Percentiles rank a stretch among this genome's conserved stretches.
phyloP scores from a whole-genome alignment of 257 asterid genomes.

The Solanum piurae region DNA sequence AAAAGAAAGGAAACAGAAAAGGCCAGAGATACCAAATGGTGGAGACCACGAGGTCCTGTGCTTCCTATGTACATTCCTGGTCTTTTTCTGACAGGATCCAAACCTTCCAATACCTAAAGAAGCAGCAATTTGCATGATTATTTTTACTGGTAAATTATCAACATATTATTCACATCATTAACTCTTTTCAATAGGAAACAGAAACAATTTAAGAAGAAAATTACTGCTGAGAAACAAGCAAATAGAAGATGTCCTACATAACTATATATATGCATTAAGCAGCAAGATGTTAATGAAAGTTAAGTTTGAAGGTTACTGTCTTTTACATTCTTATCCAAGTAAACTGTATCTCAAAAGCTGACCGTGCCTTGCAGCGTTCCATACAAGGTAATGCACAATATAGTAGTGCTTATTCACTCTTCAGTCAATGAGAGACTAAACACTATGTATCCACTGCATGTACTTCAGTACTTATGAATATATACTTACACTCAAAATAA shows the following conservation, averaged over 20 bases:
- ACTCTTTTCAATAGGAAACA: neutral
- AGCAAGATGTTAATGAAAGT: neutral
- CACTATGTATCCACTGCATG: neutral
- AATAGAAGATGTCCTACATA: neutral
- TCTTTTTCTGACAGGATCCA: conserved; percentile 89
- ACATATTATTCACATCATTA: neutral
- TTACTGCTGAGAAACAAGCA: neutral
- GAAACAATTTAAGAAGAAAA: neutral
- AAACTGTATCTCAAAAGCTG: neutral
- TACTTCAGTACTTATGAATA: neutral
- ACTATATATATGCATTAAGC: neutral
- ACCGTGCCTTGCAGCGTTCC: neutral
- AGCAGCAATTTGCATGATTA: neutral
- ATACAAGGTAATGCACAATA: neutral
- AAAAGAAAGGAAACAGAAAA: neutral
- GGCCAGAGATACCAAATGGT: conserved; percentile 61
- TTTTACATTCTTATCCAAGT: neutral
- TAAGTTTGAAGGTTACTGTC: neutral
- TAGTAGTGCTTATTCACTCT: neutral
- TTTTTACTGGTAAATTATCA: neutral
- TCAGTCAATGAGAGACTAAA: neutral
- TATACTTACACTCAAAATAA: neutral
- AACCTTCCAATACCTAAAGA: conserved; percentile 80
- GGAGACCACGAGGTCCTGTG: conserved; percentile 91
- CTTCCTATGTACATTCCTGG: conserved; percentile 98